phyloP scores from a whole-genome alignment of 2,329 filamentous ascomycete genomes.

The Beauveria bassiana region DNA sequence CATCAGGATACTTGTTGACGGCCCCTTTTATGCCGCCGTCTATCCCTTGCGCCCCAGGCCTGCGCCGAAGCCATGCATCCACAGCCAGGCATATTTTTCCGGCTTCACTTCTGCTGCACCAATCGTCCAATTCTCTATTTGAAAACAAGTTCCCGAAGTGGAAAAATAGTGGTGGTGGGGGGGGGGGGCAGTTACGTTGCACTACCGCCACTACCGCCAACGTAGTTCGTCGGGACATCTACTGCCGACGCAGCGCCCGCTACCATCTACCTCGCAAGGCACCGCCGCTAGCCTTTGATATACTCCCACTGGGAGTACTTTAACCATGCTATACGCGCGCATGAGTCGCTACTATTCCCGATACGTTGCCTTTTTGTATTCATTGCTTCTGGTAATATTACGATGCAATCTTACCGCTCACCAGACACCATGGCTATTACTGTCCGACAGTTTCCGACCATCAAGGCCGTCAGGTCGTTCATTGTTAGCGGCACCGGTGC shows the following conservation, averaged over 20 bases:
- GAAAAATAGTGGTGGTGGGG: background rate
- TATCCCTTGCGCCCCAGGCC: too few species aligned
- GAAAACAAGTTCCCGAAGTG: background rate
- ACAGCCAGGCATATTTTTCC: too few species aligned
- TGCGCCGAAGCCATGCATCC: too few species aligned
- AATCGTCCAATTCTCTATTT: too few species aligned
- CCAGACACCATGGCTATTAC: constrained; percentile 32
- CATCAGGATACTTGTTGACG: too few species aligned
- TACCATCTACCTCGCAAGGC: background rate
- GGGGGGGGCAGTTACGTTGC: background rate
- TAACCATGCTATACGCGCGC: background rate
- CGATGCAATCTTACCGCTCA: background rate
- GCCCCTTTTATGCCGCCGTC: too few species aligned
- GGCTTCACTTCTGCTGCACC: too few species aligned
- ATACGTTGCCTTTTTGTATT: background rate
- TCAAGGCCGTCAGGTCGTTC: constrained; percentile 67
- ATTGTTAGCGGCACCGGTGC: constrained; percentile 45
- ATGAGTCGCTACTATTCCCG: background rate
- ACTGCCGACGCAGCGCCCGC: background rate
- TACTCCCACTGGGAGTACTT: background rate
- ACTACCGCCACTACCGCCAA: too few species aligned
- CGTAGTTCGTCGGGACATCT: background rate
- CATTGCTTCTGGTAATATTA: background rate
- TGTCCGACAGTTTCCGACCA: constrained; percentile 58
- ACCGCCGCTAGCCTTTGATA: background rate